A percentile compares a stretch with the other conserved stretches of the same genome.
Conservation (phyloP, 805 yeast species). For the Brettanomyces bruxellensis region DNA sequence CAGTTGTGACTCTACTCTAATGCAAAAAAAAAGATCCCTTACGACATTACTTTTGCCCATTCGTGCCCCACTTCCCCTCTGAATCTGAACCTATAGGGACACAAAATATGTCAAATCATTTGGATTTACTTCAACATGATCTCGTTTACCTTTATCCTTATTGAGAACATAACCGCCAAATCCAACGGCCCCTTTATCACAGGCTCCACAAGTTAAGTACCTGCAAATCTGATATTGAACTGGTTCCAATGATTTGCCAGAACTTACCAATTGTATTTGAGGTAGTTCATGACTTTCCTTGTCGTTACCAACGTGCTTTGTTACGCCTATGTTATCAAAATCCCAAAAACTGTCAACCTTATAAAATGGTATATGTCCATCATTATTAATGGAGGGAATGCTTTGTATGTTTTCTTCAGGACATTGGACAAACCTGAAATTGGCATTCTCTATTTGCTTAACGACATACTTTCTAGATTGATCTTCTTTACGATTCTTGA, state of each 20-base stretch:
- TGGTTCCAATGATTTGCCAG: conserved; percentile 11
- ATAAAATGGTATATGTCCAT: conserved; percentile 22
- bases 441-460: background rate
- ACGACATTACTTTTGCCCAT: too few species aligned
- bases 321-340: conserved; percentile 73
- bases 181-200: conserved; percentile 74
- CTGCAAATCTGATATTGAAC: conserved; percentile 33
- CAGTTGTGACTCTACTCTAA: too few species aligned
- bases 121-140: conserved; percentile 6
- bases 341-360: conserved; percentile 60
- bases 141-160: conserved; percentile 8
- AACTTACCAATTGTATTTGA: conserved; percentile 5
- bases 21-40: too few species aligned
- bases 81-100: conserved; percentile 1
- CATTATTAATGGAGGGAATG: background rate
- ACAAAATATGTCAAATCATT: conserved; percentile 10
- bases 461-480: background rate
- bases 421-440: background rate
- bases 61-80: too few species aligned
- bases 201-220: conserved; percentile 60
- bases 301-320: conserved; percentile 24
- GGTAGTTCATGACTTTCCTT: conserved; percentile 1
- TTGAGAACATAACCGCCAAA: conserved; percentile 37
- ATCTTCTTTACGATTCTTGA: background rate
- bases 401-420: too few species aligned